Evolutionary conservation across 2,329 filamentous ascomycete species (phyloP).

Genomic region (Aspergillus melleus): DNA sequence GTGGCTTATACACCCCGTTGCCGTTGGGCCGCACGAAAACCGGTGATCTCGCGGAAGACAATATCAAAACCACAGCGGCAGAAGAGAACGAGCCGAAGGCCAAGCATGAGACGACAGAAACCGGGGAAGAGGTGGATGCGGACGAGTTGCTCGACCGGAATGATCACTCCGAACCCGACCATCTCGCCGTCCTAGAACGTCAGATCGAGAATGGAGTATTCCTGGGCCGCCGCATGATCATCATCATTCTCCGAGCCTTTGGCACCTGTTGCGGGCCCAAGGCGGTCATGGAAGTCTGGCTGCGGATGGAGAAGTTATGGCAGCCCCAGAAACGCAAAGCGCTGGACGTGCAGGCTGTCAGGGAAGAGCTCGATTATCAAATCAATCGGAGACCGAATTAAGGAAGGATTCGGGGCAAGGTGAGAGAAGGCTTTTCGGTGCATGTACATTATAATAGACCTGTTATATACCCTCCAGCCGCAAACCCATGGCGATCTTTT

Average conservation of each 20-base stretch:
- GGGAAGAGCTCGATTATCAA: constrained; percentile 39
- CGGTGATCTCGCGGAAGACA: constrained; percentile 4
- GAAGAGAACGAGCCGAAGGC: constrained; percentile 12
- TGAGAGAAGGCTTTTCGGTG: constrained; percentile 4
- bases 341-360: constrained; percentile 37
- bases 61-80: constrained; percentile 4
- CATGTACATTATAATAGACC: constrained; percentile 32
- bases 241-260: constrained; percentile 42
- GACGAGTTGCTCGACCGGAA: constrained; percentile 15
- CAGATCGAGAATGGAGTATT: constrained; percentile 43
- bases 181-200: constrained; percentile 25
- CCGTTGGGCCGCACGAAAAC: constrained; percentile 16
- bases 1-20: constrained; percentile 27
- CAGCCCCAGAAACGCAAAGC: constrained; percentile 36
- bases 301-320: constrained; percentile 43
- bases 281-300: constrained; percentile 40
- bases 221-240: constrained; percentile 41
- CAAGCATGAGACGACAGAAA: constrained; percentile 3
- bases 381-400: constrained; percentile 23
- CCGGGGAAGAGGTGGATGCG: constrained; percentile 11
- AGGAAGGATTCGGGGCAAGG: neutral
- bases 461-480: constrained; percentile 22
- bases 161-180: constrained; percentile 6
- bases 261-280: constrained; percentile 36
- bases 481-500: constrained; percentile 3